phyloP scores from a whole-genome alignment of 345 rosid genomes.

The Lepidium africanum region DNA sequence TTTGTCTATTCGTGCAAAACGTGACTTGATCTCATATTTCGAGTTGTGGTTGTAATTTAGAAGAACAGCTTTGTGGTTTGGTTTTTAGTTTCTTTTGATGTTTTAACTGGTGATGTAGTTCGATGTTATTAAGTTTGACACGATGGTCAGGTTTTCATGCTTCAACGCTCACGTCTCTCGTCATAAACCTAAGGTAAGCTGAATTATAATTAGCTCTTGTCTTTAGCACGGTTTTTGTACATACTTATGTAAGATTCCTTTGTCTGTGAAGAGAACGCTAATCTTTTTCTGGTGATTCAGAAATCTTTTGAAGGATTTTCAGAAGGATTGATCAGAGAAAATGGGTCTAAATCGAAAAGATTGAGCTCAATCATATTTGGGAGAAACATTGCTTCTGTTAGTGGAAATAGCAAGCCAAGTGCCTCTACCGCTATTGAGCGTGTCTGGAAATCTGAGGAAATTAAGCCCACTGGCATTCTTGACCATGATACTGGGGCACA shows the following conservation, averaged over 20 bases:
- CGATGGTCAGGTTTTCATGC: conserved; percentile 92
- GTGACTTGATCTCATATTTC: conserved; percentile 16
- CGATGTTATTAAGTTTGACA: conserved; percentile 13
- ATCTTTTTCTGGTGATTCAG: conserved; percentile 33
- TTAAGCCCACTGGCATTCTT: conserved; percentile 22
- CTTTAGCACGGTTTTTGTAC: background rate
- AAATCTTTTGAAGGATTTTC: conserved; percentile 35
- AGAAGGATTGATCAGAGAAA: conserved; percentile 28
- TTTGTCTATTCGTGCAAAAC: conserved; percentile 3
- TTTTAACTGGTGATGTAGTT: conserved; percentile 21
- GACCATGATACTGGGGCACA: conserved; percentile 16
- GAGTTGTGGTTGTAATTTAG: conserved; percentile 20
- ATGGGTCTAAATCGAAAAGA: conserved; percentile 25
- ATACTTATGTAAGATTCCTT: conserved; percentile 10
- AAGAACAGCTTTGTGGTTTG: conserved; percentile 8
- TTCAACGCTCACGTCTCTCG: conserved; percentile 47
- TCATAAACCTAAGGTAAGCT: conserved; percentile 62
- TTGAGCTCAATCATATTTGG: conserved; percentile 27
- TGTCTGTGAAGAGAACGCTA: conserved; percentile 31
- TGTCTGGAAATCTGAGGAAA: conserved; percentile 54
- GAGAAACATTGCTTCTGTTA: conserved; percentile 25
- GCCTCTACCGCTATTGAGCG: conserved; percentile 28
- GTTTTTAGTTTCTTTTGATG: background rate
- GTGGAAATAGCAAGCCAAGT: conserved; percentile 21
- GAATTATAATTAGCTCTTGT: conserved; percentile 6